Base-by-base conservation (phyloP, 305 asterid genomes). In the Fraxinus nigra region DNA sequence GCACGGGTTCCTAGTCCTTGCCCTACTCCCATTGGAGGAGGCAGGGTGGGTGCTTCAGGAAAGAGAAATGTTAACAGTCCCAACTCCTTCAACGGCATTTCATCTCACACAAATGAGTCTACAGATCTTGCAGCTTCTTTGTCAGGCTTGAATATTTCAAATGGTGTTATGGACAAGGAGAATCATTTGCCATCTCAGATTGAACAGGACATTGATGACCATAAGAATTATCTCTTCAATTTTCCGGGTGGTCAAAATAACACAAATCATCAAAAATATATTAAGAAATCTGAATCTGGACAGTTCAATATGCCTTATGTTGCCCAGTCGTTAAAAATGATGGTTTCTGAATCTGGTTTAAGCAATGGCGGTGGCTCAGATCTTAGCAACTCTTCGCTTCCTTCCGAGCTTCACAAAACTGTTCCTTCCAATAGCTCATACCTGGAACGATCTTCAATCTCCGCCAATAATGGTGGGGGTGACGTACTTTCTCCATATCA, bases 1-100 rank as follows among this genome's bases (percentile, higher is more conserved):
- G 91, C 92, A 8, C 89, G 97, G 89, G 97, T 92, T 67, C 98
- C 99, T 73, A 96, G 99, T 85, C 99, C 98, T 77, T 90, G 93
- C 86, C 97, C 91, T 51, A 89, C 95, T 40, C 97, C 98, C 80
- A 94, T 96, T 87, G 99, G 98, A 80, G 96, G 93, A 75, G 93
- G 94, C 80, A 86, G 98, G 85, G 82, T 38, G 13, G 89, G 67
- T 70, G 90, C 85, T 85, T 83, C 90, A 24, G 98, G 95, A 77
- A 94, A 92, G 86, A 89, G 91, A 82, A 88, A 81, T 81, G 81
- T 92, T 5, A 91, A 87, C 80, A 88, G 94, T 81, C 93, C 97
- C n/a, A 89, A 83, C 87, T 56, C 94, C 24, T 93, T 91, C 74
- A 91, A 87, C 75, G 91, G 88, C 82, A 89, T 73, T 46, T 67